Percentiles rank a stretch among this genome's conserved stretches.
These are phyloP conservation scores for Phytophthora melonis DNA, from an alignment of 352 stramenopile species.

Conservation along the genomic window DNA sequence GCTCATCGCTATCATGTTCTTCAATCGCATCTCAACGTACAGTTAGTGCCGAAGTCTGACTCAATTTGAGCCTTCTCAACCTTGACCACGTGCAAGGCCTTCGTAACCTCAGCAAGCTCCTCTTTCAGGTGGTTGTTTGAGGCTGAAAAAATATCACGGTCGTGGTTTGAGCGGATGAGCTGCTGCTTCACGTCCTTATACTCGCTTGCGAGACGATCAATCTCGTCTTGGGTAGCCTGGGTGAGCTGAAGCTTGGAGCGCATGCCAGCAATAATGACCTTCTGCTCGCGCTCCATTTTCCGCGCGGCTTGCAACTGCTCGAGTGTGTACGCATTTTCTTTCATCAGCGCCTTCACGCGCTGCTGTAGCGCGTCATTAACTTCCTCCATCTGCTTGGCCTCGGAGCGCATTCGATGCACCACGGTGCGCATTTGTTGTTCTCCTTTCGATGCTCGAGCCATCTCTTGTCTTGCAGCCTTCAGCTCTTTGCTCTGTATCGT, in stretches of 20 bases:
- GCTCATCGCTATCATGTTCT: background rate
- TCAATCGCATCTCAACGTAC: slow-evolving; percentile 36
- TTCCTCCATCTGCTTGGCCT: slow-evolving; percentile 79
- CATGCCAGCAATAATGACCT: slow-evolving; percentile 65
- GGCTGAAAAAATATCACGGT: slow-evolving; percentile 80
- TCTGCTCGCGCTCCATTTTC: slow-evolving; percentile 81
- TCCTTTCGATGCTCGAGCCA: slow-evolving; percentile 67
- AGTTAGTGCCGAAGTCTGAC: slow-evolving; percentile 73
- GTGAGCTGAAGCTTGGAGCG: slow-evolving; percentile 77
- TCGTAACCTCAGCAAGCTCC: slow-evolving; percentile 71
- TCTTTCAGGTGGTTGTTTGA: slow-evolving; percentile 84
- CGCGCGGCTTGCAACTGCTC: slow-evolving; percentile 78
- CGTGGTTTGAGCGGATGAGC: slow-evolving; percentile 73
- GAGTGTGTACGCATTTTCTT: slow-evolving; percentile 82
- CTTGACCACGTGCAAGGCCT: slow-evolving; percentile 66
- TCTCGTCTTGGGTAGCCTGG: slow-evolving; percentile 71
- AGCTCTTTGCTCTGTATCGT: slow-evolving; percentile 72
- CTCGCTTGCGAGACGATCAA: slow-evolving; percentile 64
- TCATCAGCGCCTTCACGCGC: slow-evolving; percentile 74
- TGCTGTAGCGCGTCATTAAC: slow-evolving; percentile 81
- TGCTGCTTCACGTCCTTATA: slow-evolving; percentile 76
- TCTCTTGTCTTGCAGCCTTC: slow-evolving; percentile 67
- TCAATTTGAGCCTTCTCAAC: slow-evolving; percentile 81
- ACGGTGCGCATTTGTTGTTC: slow-evolving; percentile 76
- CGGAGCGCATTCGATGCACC: slow-evolving; percentile 69